A percentile compares a stretch with the other conserved stretches of the same genome.
phyloP scores from a whole-genome alignment of 1,284 basidiomycete genomes.

The Clitocybe nebularis region DNA sequence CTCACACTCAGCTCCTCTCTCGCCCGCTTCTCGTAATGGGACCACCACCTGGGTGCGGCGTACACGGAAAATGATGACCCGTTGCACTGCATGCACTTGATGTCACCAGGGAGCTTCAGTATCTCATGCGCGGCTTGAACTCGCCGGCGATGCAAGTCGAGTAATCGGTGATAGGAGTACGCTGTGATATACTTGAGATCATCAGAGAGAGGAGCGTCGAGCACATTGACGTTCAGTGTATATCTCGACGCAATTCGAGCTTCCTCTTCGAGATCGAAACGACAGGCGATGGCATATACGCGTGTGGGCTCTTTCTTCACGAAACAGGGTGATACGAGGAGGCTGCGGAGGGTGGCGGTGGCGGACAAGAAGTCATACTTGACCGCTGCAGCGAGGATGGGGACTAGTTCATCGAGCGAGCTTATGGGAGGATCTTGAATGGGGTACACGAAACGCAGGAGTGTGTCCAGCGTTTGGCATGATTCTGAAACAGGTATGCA shows the following conservation, averaged over 20 bases:
- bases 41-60: conserved; percentile 65
- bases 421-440: conserved; percentile 40
- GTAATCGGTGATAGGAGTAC: conserved; percentile 59
- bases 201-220: conserved; percentile 52
- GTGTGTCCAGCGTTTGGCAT: conserved; percentile 36
- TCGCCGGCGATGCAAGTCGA: conserved; percentile 55
- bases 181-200: conserved; percentile 65
- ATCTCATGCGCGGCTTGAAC: conserved; percentile 44
- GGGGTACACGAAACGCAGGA: conserved; percentile 57
- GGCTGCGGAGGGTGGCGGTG: conserved; percentile 42
- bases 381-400: conserved; percentile 48
- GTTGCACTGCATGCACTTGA: conserved; percentile 68
- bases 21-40: conserved; percentile 51
- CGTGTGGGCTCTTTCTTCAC: conserved; percentile 46
- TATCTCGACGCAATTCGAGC: conserved; percentile 48
- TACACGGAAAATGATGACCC: conserved; percentile 44
- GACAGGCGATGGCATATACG: conserved; percentile 67
- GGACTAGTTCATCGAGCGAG: conserved; percentile 49
- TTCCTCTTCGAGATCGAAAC: conserved; percentile 58
- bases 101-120: conserved; percentile 39
- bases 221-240: conserved; percentile 51
- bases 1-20: conserved; percentile 50
- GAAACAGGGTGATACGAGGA: conserved; percentile 49
- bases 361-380: conserved; percentile 62
- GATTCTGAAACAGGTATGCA: conserved; percentile 54